Evolutionary conservation across 2,329 filamentous ascomycete genomes (phyloP).

Genomic region (Alternaria solani): DNA sequence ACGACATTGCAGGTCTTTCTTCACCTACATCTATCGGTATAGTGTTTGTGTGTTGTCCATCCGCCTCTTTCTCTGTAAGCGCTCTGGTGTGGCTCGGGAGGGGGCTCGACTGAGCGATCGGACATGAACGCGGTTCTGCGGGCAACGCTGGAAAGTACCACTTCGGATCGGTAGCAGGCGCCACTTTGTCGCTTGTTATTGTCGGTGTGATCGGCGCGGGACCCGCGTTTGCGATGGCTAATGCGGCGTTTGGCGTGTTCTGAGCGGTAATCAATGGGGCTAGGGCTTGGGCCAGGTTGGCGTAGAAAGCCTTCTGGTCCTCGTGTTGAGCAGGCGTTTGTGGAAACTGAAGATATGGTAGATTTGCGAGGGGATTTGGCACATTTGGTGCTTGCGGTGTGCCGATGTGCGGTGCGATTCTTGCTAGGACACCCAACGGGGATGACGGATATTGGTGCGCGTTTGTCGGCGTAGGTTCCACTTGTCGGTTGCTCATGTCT

Average conservation of each 20-base stretch:
- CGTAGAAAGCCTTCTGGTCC: slow-evolving; percentile 37
- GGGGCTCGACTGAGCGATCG: slow-evolving; percentile 21
- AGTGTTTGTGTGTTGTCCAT: neutral
- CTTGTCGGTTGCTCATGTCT: neutral
- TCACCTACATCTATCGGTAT: neutral
- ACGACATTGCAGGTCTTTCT: neutral
- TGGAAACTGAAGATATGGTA: slow-evolving; percentile 38
- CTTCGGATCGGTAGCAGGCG: slow-evolving; percentile 38
- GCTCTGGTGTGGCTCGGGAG: neutral
- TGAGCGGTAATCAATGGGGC: slow-evolving; percentile 34
- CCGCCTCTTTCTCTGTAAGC: neutral
- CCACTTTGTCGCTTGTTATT: slow-evolving; percentile 18
- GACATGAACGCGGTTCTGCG: neutral
- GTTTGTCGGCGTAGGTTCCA: neutral
- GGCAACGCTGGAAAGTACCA: slow-evolving; percentile 39
- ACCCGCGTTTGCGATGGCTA: slow-evolving; percentile 6
- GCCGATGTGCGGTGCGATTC: slow-evolving; percentile 5
- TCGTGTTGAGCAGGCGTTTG: slow-evolving; percentile 43
- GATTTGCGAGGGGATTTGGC: slow-evolving; percentile 26
- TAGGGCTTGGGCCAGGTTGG: slow-evolving; percentile 23
- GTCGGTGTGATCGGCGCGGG: slow-evolving; percentile 13
- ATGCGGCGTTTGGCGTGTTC: slow-evolving; percentile 18
- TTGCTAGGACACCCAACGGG: neutral
- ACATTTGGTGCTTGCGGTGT: slow-evolving; percentile 19
- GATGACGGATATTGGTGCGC: neutral